Conservation (phyloP, 2,329 filamentous ascomycete species). For the Amphichorda felina region DNA sequence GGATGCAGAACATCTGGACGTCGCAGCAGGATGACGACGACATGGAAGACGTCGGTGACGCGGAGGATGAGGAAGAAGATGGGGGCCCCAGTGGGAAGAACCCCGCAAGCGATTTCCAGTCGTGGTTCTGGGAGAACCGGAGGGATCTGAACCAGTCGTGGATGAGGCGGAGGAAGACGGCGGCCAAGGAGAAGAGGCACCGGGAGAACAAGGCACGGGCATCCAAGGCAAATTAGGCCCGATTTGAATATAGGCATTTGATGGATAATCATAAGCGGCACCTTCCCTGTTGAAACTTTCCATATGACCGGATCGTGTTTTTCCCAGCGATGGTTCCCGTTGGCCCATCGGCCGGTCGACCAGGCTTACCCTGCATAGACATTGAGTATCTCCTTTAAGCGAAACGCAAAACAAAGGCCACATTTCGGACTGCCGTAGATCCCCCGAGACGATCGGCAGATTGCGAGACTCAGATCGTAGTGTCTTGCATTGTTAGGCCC, state of each 20-base stretch:
- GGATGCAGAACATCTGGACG: slow-evolving; percentile 41
- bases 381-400: too few species aligned
- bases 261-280: too few species aligned
- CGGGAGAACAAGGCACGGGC: slow-evolving; percentile 49
- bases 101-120: slow-evolving; percentile 43
- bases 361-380: too few species aligned
- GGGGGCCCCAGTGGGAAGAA: slow-evolving; percentile 6
- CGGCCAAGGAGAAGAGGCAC: slow-evolving; percentile 54
- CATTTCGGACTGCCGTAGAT: too few species aligned
- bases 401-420: too few species aligned
- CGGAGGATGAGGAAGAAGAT: slow-evolving; percentile 9
- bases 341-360: too few species aligned
- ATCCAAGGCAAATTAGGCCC: slow-evolving; percentile 16
- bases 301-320: too few species aligned
- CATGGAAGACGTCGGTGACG: slow-evolving; percentile 17
- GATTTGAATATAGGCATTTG: background rate
- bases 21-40: slow-evolving; percentile 24
- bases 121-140: slow-evolving; percentile 57
- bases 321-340: too few species aligned
- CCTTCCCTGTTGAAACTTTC: too few species aligned
- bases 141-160: slow-evolving; percentile 54
- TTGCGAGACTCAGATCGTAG: too few species aligned
- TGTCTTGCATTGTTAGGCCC: too few species aligned
- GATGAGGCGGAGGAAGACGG: slow-evolving; percentile 52
- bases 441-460: too few species aligned